Conservation (phyloP, 768 basidiomycete genomes). For the Hygrocybe punicea region DNA sequence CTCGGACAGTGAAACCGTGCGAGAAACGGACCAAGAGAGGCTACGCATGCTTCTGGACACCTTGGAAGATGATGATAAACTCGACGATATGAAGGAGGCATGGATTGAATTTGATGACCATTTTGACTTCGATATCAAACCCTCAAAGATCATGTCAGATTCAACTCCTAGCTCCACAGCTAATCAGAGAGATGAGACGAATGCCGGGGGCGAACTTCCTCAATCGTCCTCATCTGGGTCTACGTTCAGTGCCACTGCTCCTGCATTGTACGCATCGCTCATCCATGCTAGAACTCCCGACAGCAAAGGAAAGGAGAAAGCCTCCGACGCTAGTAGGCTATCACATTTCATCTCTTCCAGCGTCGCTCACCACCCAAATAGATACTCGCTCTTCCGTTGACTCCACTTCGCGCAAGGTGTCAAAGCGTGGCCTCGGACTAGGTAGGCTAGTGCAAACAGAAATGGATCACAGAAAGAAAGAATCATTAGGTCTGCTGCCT, state of each 20-base stretch:
- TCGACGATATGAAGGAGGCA: background rate
- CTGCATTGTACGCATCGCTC: background rate
- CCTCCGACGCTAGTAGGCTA: background rate
- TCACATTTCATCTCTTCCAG: background rate
- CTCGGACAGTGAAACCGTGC: slow-evolving; percentile 12
- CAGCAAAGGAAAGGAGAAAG: background rate
- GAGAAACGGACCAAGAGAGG: slow-evolving; percentile 13
- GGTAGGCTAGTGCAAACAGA: slow-evolving; percentile 43
- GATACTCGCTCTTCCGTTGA: background rate
- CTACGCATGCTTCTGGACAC: slow-evolving; percentile 1
- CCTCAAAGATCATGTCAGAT: background rate
- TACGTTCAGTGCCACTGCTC: background rate
- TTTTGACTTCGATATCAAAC: slow-evolving; percentile 4
- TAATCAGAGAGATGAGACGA: background rate
- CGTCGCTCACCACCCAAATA: background rate
- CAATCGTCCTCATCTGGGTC: background rate
- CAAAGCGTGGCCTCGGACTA: slow-evolving; percentile 13
- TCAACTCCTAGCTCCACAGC: background rate
- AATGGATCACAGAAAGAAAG: slow-evolving; percentile 44
- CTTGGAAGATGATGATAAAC: background rate
- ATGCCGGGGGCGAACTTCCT: background rate
- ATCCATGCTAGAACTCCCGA: background rate
- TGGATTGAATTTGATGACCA: slow-evolving; percentile 5
- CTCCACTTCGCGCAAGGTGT: background rate
- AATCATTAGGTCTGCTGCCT: slow-evolving; percentile 42